Evolutionary conservation across 2,329 filamentous ascomycete species (phyloP).

Genomic region (Hypoxylon sp.): DNA sequence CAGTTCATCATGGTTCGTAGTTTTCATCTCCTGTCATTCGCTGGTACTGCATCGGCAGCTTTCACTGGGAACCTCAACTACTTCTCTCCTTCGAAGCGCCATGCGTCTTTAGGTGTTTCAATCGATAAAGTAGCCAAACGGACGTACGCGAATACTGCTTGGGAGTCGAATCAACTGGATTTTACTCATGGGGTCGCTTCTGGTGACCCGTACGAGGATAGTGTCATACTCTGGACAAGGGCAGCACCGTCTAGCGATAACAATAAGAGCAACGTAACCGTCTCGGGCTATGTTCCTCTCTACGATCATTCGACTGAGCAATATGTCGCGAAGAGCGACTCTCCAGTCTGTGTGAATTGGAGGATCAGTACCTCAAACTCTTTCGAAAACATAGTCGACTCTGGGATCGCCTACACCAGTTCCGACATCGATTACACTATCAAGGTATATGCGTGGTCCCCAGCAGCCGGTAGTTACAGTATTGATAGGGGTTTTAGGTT

Average conservation of each 20-base stretch:
- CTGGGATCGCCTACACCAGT: conserved; percentile 74
- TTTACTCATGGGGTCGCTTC: conserved; percentile 71
- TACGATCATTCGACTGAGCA: conserved; percentile 59
- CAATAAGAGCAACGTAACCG: conserved; percentile 59
- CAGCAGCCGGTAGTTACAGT: background rate
- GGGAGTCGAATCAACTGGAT: conserved; percentile 62
- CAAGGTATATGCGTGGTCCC: conserved; percentile 61
- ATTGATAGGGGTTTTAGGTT: conserved; percentile 58
- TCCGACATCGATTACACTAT: conserved; percentile 81
- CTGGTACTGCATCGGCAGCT: conserved; percentile 42
- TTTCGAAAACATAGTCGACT: conserved; percentile 59
- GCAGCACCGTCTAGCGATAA: conserved; percentile 58
- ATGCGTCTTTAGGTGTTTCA: conserved; percentile 69
- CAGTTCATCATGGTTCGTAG: conserved; percentile 39
- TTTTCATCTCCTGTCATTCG: conserved; percentile 29
- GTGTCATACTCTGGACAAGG: conserved; percentile 65
- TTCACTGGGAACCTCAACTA: conserved; percentile 67
- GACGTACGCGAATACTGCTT: conserved; percentile 59
- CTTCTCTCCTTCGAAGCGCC: conserved; percentile 69
- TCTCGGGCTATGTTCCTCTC: conserved; percentile 55
- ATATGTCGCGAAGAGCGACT: conserved; percentile 63
- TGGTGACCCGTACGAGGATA: conserved; percentile 63
- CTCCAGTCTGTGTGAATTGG: conserved; percentile 76
- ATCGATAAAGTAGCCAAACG: conserved; percentile 70
- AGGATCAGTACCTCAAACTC: conserved; percentile 66